These are phyloP conservation scores for Eurotiales sp. DNA, from an alignment of 2,329 filamentous ascomycete species.

Conservation along the genomic window DNA sequence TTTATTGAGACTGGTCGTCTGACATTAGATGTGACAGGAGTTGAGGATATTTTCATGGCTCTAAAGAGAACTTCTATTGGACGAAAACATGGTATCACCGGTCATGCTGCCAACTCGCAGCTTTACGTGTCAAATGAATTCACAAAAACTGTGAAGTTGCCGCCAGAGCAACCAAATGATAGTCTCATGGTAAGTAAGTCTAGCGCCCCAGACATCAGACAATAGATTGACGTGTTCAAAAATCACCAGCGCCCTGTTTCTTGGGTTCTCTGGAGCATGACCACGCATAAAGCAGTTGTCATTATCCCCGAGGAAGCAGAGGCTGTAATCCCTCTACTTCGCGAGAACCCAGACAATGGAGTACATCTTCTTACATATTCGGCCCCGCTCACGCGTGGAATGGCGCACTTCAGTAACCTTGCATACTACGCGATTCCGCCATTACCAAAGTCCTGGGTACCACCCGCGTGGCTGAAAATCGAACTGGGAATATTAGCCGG, in stretches of 20 bases:
- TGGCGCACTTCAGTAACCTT: slow-evolving; percentile 57
- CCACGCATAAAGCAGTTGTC: slow-evolving; percentile 44
- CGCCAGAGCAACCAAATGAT: too few relatives aligned
- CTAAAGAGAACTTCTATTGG: background rate
- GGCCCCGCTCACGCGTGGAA: slow-evolving; percentile 56
- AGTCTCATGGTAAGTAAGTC: too few relatives aligned
- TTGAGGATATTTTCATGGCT: background rate
- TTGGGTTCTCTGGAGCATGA: slow-evolving; percentile 50
- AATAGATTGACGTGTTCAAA: too few relatives aligned
- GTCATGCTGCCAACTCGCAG: slow-evolving; percentile 15
- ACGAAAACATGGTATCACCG: slow-evolving; percentile 23
- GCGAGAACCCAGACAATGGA: background rate
- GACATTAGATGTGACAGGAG: slow-evolving; percentile 26
- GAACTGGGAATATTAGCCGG: slow-evolving; percentile 59
- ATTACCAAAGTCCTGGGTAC: slow-evolving; percentile 36
- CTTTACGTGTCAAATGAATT: slow-evolving; percentile 49
- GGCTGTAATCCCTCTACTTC: slow-evolving; percentile 38
- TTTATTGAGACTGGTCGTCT: slow-evolving; percentile 44
- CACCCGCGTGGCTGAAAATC: slow-evolving; percentile 53
- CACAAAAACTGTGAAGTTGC: slow-evolving; percentile 44
- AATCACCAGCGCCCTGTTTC: slow-evolving; percentile 54
- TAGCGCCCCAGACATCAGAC: too few relatives aligned
- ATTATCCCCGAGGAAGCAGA: slow-evolving; percentile 64
- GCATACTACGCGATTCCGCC: slow-evolving; percentile 51
- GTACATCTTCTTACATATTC: slow-evolving; percentile 56